Percentiles rank a stretch among this genome's conserved stretches.
These are phyloP conservation scores for Falciphora oryzae DNA, from an alignment of 2,329 filamentous ascomycete species.

Conservation along the genomic window DNA sequence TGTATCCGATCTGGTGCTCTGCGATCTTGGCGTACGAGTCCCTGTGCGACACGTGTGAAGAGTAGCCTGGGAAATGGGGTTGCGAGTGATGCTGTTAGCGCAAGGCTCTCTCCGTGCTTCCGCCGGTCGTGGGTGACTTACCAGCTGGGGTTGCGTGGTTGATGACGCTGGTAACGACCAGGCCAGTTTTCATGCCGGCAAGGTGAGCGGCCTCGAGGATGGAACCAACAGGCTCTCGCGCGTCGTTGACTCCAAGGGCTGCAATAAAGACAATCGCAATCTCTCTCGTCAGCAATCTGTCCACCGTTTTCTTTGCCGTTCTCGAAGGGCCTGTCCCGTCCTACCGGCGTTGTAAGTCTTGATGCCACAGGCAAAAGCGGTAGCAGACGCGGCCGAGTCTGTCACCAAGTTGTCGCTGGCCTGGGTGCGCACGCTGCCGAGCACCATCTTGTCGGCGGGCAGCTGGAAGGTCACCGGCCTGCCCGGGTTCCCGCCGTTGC, in stretches of 20 bases:
- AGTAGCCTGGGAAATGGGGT: slow-evolving; percentile 19
- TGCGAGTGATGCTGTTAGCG: background rate
- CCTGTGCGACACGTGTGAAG: slow-evolving; percentile 27
- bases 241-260: slow-evolving; percentile 27
- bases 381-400: slow-evolving; percentile 34
- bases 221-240: slow-evolving; percentile 28
- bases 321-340: background rate
- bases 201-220: slow-evolving; percentile 34
- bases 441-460: slow-evolving; percentile 19
- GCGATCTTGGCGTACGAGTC: slow-evolving; percentile 31
- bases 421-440: slow-evolving; percentile 25
- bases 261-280: background rate
- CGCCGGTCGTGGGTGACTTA: slow-evolving; percentile 6
- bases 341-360: slow-evolving; percentile 31
- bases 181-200: slow-evolving; percentile 32
- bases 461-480: slow-evolving; percentile 17
- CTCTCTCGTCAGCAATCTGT: background rate
- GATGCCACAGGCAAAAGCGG: slow-evolving; percentile 32
- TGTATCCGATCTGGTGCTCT: slow-evolving; percentile 31
- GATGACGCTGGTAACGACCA: slow-evolving; percentile 36
- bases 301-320: background rate
- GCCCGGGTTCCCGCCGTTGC: slow-evolving; percentile 17
- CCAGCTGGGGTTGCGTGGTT: slow-evolving; percentile 29
- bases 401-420: slow-evolving; percentile 31
- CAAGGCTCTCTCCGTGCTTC: background rate